These are phyloP conservation scores for Pseudogymnoascus sp. DNA, from an alignment of 2,329 filamentous ascomycete genomes.

Conservation along the genomic window DNA sequence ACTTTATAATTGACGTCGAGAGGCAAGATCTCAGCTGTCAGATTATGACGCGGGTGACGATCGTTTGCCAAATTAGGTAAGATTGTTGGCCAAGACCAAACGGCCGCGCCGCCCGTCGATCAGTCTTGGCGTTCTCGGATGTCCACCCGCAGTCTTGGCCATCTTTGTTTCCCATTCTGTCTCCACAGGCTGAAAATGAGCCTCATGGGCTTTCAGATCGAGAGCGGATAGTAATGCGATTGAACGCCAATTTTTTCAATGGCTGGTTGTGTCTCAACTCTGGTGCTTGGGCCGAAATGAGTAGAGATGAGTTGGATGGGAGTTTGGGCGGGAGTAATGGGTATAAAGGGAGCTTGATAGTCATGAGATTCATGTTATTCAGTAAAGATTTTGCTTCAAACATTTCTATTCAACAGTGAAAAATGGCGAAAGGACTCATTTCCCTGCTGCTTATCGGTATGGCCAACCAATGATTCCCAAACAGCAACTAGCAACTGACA, in stretches of 20 bases:
- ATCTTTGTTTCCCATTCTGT: neutral
- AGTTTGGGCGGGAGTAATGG: neutral
- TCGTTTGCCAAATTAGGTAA: neutral
- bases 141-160: neutral
- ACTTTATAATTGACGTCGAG: neutral
- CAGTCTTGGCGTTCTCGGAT: neutral
- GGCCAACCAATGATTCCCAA: neutral
- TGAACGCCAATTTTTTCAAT: neutral
- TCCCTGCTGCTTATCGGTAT: slow-evolving; percentile 2
- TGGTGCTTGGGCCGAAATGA: neutral
- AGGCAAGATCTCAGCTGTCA: neutral
- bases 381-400: neutral
- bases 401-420: neutral
- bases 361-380: neutral
- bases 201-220: neutral
- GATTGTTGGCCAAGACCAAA: neutral
- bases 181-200: neutral
- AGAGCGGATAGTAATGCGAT: neutral
- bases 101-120: neutral
- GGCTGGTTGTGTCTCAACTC: neutral
- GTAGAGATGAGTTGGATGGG: neutral
- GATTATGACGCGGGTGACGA: neutral
- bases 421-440: neutral
- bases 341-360: neutral
- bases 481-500: neutral